Evolutionary conservation across 306 rosid species (phyloP).

Genomic region (Myrica gale): DNA sequence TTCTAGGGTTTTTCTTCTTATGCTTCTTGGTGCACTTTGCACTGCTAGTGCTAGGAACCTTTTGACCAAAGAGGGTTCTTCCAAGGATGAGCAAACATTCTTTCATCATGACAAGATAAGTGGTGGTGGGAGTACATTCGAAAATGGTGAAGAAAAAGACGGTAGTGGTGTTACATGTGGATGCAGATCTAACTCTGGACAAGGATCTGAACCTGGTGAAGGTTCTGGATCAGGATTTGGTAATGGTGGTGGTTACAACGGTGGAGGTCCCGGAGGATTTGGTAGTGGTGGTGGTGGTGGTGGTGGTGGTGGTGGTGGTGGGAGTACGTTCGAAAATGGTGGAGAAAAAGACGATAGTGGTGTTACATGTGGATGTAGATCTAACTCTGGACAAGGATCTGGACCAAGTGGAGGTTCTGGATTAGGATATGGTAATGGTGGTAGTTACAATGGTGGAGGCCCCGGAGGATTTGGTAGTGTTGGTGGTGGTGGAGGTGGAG

Average conservation of each 20-base stretch:
- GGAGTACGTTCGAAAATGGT: background rate
- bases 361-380: too few relatives aligned
- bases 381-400: too few relatives aligned
- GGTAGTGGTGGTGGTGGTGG: slow-evolving; percentile 33
- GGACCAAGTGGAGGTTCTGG: slow-evolving; percentile 40
- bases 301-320: slow-evolving; percentile 54
- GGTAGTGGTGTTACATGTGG: too few relatives aligned
- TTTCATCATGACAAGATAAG: background rate
- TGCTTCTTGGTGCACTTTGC: slow-evolving; percentile 54
- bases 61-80: slow-evolving; percentile 29
- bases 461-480: slow-evolving; percentile 30
- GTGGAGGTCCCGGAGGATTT: slow-evolving; percentile 18
- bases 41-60: slow-evolving; percentile 60
- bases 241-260: slow-evolving; percentile 18
- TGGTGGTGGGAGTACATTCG: slow-evolving; percentile 21
- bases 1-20: slow-evolving; percentile 42
- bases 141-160: slow-evolving; percentile 13
- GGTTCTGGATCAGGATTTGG: slow-evolving; percentile 35
- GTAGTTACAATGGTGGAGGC: slow-evolving; percentile 19
- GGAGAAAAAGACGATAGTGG: too few relatives aligned
- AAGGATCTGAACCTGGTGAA: slow-evolving; percentile 27
- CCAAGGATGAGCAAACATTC: slow-evolving; percentile 26
- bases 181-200: too few relatives aligned
- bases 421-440: slow-evolving; percentile 23
- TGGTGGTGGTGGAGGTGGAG: slow-evolving; percentile 37